Conservation (phyloP, 345 rosid genomes). For the Anastatica hierochuntica region DNA sequence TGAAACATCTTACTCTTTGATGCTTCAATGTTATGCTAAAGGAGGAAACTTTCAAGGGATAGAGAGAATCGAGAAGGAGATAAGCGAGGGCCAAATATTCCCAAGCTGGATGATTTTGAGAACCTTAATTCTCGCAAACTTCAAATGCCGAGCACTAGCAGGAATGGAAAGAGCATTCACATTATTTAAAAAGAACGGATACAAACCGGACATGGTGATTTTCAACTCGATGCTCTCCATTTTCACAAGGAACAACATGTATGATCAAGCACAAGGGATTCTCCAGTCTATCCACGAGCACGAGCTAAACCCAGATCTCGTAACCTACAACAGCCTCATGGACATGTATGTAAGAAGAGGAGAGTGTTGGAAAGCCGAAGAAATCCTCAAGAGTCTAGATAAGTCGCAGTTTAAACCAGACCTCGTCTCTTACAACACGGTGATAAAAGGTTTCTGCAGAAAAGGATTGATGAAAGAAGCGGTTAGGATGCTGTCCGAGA, state of each 20-base stretch:
- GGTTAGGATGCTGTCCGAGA: slow-evolving; percentile 59
- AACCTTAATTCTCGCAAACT: slow-evolving; percentile 59
- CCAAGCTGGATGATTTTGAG: slow-evolving; percentile 94
- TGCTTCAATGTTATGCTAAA: slow-evolving; percentile 74
- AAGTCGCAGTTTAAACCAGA: slow-evolving; percentile 47
- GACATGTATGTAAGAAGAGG: slow-evolving; percentile 81
- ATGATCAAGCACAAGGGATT: slow-evolving; percentile 45
- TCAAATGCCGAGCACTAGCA: slow-evolving; percentile 50
- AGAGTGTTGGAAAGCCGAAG: slow-evolving; percentile 86
- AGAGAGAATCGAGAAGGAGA: slow-evolving; percentile 54
- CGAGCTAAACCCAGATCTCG: slow-evolving; percentile 67
- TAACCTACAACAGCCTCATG: slow-evolving; percentile 83
- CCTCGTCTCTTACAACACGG: slow-evolving; percentile 78
- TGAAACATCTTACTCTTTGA: slow-evolving; percentile 64
- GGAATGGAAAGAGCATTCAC: slow-evolving; percentile 70
- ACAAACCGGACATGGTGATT: slow-evolving; percentile 72
- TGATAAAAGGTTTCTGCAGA: slow-evolving; percentile 89
- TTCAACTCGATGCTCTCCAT: slow-evolving; percentile 74
- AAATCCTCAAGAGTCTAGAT: slow-evolving; percentile 44
- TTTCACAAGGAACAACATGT: slow-evolving; percentile 57
- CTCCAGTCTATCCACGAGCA: slow-evolving; percentile 40
- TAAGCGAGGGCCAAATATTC: slow-evolving; percentile 50
- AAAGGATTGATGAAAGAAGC: slow-evolving; percentile 79
- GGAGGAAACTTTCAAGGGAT: slow-evolving; percentile 61
- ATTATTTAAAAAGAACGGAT: slow-evolving; percentile 48